phyloP scores from a whole-genome alignment of 2,329 filamentous ascomycete species.

The Phoma sp. region DNA sequence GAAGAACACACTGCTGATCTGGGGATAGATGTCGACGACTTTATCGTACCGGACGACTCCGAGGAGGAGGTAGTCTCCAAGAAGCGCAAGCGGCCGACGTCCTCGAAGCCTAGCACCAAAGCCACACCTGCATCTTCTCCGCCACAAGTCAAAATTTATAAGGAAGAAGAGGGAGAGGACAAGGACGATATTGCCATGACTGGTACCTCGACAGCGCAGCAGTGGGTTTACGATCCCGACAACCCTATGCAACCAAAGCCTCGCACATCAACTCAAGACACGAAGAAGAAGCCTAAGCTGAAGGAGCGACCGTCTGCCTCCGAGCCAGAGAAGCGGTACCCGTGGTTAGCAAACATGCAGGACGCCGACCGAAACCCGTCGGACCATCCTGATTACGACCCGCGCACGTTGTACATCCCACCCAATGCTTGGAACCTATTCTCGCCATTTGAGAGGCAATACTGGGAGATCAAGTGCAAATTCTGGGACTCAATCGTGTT shows the following conservation, averaged over 20 bases:
- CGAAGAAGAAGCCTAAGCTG: constrained; percentile 40
- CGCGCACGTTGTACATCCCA: constrained; percentile 88
- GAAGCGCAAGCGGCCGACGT: constrained; percentile 70
- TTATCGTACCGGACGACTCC: constrained; percentile 85
- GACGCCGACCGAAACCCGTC: constrained; percentile 84
- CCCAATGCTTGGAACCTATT: constrained; percentile 80
- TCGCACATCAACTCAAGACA: constrained; percentile 45
- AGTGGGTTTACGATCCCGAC: constrained; percentile 79
- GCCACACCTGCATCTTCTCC: constrained; percentile 55
- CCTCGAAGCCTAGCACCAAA: constrained; percentile 68
- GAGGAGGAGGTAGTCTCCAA: constrained; percentile 66
- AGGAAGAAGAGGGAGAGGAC: constrained; percentile 54
- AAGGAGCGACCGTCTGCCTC: constrained; percentile 75
- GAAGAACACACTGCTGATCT: background rate
- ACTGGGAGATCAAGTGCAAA: constrained; percentile 99
- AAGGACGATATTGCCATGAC: constrained; percentile 62
- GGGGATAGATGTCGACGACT: constrained; percentile 76
- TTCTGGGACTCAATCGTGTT: constrained; percentile 98
- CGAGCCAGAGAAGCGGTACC: constrained; percentile 84
- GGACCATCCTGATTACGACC: constrained; percentile 87
- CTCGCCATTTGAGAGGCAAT: constrained; percentile 95
- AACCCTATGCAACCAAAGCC: constrained; percentile 60
- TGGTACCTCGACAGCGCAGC: constrained; percentile 73
- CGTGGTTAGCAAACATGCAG: constrained; percentile 84
- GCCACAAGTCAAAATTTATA: constrained; percentile 44